A percentile compares a stretch with the other conserved stretches of the same genome.
Conservation (phyloP, 2,329 filamentous ascomycete genomes). For the Fragosphaeria purpurea region DNA sequence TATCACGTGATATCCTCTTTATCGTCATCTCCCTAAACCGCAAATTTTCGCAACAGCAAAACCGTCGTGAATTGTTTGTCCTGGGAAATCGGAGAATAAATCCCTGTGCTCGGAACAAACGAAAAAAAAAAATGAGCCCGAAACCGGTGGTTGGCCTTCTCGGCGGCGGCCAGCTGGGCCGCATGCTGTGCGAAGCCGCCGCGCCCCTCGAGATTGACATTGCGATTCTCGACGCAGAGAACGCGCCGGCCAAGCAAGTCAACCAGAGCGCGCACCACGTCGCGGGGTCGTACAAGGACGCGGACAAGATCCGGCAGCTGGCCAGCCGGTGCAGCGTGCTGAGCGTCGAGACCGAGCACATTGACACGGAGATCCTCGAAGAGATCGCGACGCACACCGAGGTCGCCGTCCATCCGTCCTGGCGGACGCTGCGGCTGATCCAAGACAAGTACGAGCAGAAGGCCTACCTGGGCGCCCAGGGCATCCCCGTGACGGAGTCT, state of each 20-base stretch:
- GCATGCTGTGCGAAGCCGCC: constrained; percentile 89
- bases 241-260: constrained; percentile 76
- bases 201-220: constrained; percentile 63
- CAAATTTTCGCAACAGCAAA: too few relatives aligned
- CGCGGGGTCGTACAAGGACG: constrained; percentile 79
- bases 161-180: constrained; percentile 67
- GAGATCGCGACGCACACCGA: constrained; percentile 62
- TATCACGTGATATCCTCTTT: too few relatives aligned
- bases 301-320: constrained; percentile 67
- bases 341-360: constrained; percentile 92
- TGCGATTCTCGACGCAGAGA: constrained; percentile 66
- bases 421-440: constrained; percentile 77
- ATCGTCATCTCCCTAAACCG: too few relatives aligned
- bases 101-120: too few relatives aligned
- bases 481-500: constrained; percentile 64
- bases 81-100: too few relatives aligned
- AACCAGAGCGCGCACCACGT: constrained; percentile 59
- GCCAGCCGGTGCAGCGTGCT: constrained; percentile 68
- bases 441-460: constrained; percentile 94
- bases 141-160: constrained; percentile 34
- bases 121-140: too few relatives aligned
- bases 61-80: too few relatives aligned
- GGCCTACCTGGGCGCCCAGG: constrained; percentile 58
- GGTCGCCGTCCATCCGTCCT: constrained; percentile 63
- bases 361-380: constrained; percentile 81